Conservation (phyloP, 805 yeast genomes). For the Hanseniaspora vineae region DNA sequence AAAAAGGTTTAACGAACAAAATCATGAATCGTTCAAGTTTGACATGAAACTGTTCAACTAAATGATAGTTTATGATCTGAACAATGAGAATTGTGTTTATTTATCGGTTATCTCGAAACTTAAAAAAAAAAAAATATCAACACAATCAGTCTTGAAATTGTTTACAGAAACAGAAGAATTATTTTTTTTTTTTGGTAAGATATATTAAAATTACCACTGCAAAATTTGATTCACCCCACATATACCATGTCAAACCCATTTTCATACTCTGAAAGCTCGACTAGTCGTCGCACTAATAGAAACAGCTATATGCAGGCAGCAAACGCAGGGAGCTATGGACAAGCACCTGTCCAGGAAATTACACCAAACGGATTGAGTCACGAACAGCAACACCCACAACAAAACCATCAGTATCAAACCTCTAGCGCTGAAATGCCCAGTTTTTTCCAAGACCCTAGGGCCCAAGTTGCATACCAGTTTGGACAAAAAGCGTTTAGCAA, state of each 20-base stretch:
- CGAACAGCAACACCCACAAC: constrained; percentile 11
- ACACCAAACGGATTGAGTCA: constrained; percentile 11
- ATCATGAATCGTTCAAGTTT: no score
- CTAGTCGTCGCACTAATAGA: background rate
- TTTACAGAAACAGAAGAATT: no score
- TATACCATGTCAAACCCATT: constrained; percentile 5
- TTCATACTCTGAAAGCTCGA: background rate
- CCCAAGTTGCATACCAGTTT: constrained; percentile 76
- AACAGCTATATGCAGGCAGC: background rate
- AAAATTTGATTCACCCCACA: no score
- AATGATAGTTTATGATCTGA: no score
- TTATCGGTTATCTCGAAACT: no score
- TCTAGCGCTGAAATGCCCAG: constrained; percentile 7
- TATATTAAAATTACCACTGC: no score
- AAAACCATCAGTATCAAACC: constrained; percentile 6
- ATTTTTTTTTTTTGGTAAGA: no score
- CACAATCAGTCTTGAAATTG: no score
- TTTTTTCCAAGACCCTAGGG: constrained; percentile 63
- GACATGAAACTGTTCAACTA: no score
- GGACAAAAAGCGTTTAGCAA: constrained; percentile 64
- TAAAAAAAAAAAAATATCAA: no score
- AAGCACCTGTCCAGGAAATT: background rate
- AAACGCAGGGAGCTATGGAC: background rate
- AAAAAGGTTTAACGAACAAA: no score
- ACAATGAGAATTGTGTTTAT: no score